phyloP scores from a whole-genome alignment of 2,329 filamentous ascomycete species.

The Emmonsiellopsis sp. region DNA sequence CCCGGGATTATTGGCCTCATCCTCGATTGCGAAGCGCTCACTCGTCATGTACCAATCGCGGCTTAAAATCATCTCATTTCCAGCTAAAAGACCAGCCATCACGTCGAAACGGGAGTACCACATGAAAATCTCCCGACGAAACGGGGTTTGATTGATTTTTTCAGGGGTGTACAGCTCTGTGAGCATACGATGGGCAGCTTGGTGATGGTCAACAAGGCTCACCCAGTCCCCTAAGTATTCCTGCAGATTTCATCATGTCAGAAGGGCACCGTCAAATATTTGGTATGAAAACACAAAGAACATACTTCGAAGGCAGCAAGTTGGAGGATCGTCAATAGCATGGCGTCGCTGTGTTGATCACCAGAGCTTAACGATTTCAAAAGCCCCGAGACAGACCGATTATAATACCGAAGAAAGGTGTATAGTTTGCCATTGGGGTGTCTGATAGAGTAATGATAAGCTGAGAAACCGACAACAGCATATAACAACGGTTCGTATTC shows the following conservation, averaged over 20 bases:
- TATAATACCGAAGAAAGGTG: slow-evolving; percentile 82
- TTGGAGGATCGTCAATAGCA: slow-evolving; percentile 78
- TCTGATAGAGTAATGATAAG: slow-evolving; percentile 70
- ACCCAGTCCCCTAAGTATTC: slow-evolving; percentile 95
- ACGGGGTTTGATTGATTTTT: slow-evolving; percentile 59
- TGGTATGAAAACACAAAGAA: slow-evolving; percentile 5
- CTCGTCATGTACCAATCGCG: slow-evolving; percentile 67
- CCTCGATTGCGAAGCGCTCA: slow-evolving; percentile 53
- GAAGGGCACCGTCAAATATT: neutral
- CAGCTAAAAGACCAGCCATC: slow-evolving; percentile 72
- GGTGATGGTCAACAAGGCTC: slow-evolving; percentile 85
- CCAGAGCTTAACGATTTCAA: slow-evolving; percentile 60
- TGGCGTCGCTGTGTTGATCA: slow-evolving; percentile 62
- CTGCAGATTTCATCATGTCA: slow-evolving; percentile 34
- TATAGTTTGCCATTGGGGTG: slow-evolving; percentile 64
- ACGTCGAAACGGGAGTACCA: slow-evolving; percentile 91
- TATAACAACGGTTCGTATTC: slow-evolving; percentile 75
- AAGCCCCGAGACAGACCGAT: slow-evolving; percentile 71
- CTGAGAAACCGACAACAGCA: slow-evolving; percentile 76
- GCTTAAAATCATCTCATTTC: slow-evolving; percentile 62
- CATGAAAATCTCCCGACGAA: slow-evolving; percentile 63
- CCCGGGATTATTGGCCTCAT: slow-evolving; percentile 50
- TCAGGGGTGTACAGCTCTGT: slow-evolving; percentile 68
- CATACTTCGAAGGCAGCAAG: slow-evolving; percentile 85
- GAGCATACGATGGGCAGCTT: slow-evolving; percentile 74